Evolutionary conservation across 306 rosid genomes (phyloP).

Genomic region (Mimosa pudica): DNA sequence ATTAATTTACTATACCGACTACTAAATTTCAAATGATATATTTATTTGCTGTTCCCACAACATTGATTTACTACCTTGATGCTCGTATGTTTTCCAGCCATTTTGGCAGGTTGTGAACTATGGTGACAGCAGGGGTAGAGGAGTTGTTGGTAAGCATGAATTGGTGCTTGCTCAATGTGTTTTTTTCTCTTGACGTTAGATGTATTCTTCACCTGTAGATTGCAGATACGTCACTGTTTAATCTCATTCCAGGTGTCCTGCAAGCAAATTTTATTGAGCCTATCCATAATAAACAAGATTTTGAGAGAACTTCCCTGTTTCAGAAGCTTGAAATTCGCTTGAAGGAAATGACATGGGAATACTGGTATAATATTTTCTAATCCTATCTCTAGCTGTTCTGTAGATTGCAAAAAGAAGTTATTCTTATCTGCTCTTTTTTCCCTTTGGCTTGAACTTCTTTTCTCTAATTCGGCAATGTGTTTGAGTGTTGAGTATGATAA

Average conservation of each 20-base stretch:
- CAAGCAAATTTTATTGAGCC: slow-evolving; percentile 92
- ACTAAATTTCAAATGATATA: slow-evolving; percentile 3
- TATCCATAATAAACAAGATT: slow-evolving; percentile 94
- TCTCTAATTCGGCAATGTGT: slow-evolving; percentile 22
- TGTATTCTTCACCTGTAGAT: slow-evolving; percentile 8
- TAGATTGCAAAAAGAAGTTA: slow-evolving; percentile 1
- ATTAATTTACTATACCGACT: background rate
- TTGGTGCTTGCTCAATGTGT: slow-evolving; percentile 12
- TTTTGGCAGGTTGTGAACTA: slow-evolving; percentile 85
- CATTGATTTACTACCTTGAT: background rate
- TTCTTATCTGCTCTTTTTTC: slow-evolving; percentile 8
- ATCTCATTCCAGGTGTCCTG: slow-evolving; percentile 62
- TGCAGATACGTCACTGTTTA: slow-evolving; percentile 32
- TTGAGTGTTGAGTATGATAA: slow-evolving; percentile 4
- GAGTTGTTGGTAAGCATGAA: slow-evolving; percentile 80
- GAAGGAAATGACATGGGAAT: slow-evolving; percentile 87
- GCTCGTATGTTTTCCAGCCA: slow-evolving; percentile 63
- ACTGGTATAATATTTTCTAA: slow-evolving; percentile 52
- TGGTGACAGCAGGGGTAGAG: slow-evolving; percentile 67
- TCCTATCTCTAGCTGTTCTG: background rate
- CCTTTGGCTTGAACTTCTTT: slow-evolving; percentile 3
- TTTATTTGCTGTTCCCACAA: slow-evolving; percentile 24
- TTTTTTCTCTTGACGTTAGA: background rate
- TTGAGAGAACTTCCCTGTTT: slow-evolving; percentile 84
- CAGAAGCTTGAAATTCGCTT: slow-evolving; percentile 90